Percentiles rank a stretch among this genome's conserved stretches.
Evolutionary conservation across 495 filamentous ascomycete species (phyloP).

Genomic region (Penicillium coprophilum): DNA sequence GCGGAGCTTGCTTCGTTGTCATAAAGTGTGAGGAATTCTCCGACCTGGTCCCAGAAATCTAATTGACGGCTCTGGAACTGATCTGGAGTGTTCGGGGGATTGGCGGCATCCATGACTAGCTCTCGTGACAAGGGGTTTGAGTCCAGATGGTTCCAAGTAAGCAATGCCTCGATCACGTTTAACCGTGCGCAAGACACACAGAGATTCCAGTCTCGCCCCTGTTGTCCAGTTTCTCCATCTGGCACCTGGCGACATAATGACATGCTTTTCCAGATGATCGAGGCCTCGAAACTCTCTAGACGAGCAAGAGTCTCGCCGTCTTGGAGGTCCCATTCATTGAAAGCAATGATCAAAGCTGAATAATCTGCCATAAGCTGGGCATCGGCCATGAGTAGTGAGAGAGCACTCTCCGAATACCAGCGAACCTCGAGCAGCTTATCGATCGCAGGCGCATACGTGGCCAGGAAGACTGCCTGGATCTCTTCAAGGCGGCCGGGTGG

Average conservation of each 20-base stretch:
- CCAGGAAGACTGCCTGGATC: slow-evolving; percentile 69
- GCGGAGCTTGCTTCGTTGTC: slow-evolving; percentile 59
- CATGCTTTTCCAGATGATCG: slow-evolving; percentile 70
- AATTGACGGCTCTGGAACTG: slow-evolving; percentile 60
- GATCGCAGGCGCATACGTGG: slow-evolving; percentile 74
- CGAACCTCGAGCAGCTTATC: slow-evolving; percentile 79
- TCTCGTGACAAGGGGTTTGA: slow-evolving; percentile 54
- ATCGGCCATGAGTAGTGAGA: slow-evolving; percentile 55
- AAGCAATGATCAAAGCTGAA: slow-evolving; percentile 56
- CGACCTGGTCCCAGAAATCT: slow-evolving; percentile 79
- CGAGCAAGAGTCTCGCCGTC: slow-evolving; percentile 47
- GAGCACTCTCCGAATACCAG: slow-evolving; percentile 66
- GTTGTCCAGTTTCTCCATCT: slow-evolving; percentile 38
- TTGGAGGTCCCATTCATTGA: slow-evolving; percentile 42
- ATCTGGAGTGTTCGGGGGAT: slow-evolving; percentile 42
- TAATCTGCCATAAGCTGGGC: slow-evolving; percentile 61
- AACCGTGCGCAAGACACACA: slow-evolving; percentile 64
- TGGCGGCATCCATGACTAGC: slow-evolving; percentile 42
- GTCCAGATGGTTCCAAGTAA: slow-evolving; percentile 65
- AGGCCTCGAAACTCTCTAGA: slow-evolving; percentile 64
- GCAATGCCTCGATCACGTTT: slow-evolving; percentile 69
- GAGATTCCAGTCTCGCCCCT: slow-evolving; percentile 52
- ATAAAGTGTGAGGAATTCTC: slow-evolving; percentile 65
- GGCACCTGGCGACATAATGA: slow-evolving; percentile 46
- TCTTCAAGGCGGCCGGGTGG: slow-evolving; percentile 59